A percentile compares a stretch with the other conserved stretches of the same genome.
phyloP scores from a whole-genome alignment of 192 early-diverging fungal species.

The Backusella australiensis region DNA sequence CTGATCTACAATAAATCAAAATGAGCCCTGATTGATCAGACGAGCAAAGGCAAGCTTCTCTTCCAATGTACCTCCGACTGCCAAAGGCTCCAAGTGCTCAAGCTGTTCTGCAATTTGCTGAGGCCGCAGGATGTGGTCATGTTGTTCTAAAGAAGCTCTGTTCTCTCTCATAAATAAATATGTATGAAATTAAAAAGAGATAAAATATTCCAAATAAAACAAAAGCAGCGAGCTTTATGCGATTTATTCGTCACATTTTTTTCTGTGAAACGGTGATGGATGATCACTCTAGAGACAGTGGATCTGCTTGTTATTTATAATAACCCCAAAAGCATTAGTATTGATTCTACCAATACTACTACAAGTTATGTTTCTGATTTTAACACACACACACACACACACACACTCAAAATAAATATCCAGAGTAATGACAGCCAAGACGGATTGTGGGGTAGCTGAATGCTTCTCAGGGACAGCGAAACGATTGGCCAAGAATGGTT shows the following conservation, averaged over 20 bases:
- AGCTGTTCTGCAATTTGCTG: slow-evolving; percentile 16
- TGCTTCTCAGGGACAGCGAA: not conserved
- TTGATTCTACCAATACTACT: no score
- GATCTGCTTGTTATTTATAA: no score
- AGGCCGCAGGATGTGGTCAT: not conserved
- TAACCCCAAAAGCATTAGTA: no score
- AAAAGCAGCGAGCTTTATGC: not conserved
- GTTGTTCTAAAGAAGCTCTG: not conserved
- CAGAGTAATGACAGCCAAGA: not conserved
- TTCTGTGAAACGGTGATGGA: not conserved
- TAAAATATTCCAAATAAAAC: not conserved
- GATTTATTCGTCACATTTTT: not conserved
- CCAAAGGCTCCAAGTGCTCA: slow-evolving; percentile 22
- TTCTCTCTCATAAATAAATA: not conserved
- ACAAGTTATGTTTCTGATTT: not conserved
- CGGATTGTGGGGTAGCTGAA: not conserved
- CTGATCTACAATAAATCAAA: slow-evolving; percentile 18
- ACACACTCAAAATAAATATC: not conserved
- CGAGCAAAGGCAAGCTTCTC: not conserved
- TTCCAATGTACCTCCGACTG: slow-evolving; percentile 26
- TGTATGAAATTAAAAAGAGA: not conserved
- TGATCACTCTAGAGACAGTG: not conserved
- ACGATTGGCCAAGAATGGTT: not conserved
- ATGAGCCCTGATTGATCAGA: not conserved
- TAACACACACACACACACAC: not conserved